These are phyloP conservation scores for Trichoderma arundinaceum DNA, from an alignment of 2,329 filamentous ascomycete genomes.

Conservation along the genomic window DNA sequence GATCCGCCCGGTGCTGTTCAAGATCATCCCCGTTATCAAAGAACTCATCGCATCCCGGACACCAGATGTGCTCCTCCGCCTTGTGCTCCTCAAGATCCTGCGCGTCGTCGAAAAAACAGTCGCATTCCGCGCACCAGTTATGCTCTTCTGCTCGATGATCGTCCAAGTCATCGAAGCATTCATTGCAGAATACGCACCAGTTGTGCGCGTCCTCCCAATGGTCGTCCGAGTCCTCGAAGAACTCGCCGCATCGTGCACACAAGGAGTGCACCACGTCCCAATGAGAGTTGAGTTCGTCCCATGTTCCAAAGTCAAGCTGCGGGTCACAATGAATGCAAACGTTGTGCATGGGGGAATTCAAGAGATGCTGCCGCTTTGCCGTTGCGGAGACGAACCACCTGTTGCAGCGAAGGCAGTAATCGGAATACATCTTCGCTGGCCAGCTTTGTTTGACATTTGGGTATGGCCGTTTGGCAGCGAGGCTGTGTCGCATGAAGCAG, in stretches of 20 bases:
- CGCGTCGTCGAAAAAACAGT: too few species aligned
- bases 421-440: not conserved
- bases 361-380: slow-evolving; percentile 27
- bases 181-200: slow-evolving; percentile 1
- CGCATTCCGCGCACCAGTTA: too few species aligned
- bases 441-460: not conserved
- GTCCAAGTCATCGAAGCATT: too few species aligned
- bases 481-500: not conserved
- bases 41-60: not conserved
- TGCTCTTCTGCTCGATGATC: too few species aligned
- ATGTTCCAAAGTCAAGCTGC: slow-evolving; percentile 7
- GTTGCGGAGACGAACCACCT: slow-evolving; percentile 5
- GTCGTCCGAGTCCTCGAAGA: too few species aligned
- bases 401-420: slow-evolving; percentile 28
- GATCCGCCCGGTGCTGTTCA: slow-evolving; percentile 26
- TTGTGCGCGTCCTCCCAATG: slow-evolving; percentile 17
- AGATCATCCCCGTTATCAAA: slow-evolving; percentile 18
- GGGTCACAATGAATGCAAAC: slow-evolving; percentile 25
- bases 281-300: slow-evolving; percentile 29
- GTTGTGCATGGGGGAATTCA: slow-evolving; percentile 24
- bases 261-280: not conserved
- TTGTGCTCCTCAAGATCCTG: too few species aligned
- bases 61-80: too few species aligned
- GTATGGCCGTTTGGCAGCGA: not conserved
- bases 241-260: too few species aligned